A percentile compares a stretch with the other conserved stretches of the same genome.
Evolutionary conservation across 495 filamentous ascomycete genomes (phyloP).

Genomic region (Penicillium canescens): DNA sequence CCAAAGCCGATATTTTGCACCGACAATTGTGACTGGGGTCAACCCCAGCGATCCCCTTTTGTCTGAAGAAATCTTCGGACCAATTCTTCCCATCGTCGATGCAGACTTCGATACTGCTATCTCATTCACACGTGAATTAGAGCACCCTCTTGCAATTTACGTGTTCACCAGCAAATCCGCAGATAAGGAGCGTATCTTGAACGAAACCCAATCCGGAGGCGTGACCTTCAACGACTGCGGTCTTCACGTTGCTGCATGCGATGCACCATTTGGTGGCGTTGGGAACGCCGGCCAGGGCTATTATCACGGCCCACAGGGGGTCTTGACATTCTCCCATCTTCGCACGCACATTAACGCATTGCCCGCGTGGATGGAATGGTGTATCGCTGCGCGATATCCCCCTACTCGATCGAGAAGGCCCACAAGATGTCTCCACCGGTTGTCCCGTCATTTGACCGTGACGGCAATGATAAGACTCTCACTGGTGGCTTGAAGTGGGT

Average conservation of each 20-base stretch:
- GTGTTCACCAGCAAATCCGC: constrained; percentile 66
- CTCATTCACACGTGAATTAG: constrained; percentile 61
- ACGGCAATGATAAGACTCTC: constrained; percentile 42
- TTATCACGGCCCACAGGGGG: constrained; percentile 75
- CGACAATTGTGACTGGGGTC: constrained; percentile 73
- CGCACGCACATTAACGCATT: constrained; percentile 50
- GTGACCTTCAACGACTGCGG: constrained; percentile 75
- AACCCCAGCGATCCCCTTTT: constrained; percentile 68
- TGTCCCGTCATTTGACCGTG: constrained; percentile 75
- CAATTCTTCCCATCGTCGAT: constrained; percentile 72
- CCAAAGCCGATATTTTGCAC: constrained; percentile 68
- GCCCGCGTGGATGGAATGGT: constrained; percentile 49
- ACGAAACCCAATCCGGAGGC: constrained; percentile 66
- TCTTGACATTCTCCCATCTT: constrained; percentile 74
- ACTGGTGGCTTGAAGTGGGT: constrained; percentile 11
- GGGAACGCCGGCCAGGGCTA: constrained; percentile 73
- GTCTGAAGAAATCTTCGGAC: constrained; percentile 79
- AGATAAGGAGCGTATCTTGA: constrained; percentile 64
- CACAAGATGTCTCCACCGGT: constrained; percentile 50
- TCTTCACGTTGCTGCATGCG: constrained; percentile 63
- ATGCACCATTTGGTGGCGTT: constrained; percentile 79
- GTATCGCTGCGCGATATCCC: constrained; percentile 70
- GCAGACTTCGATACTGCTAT: constrained; percentile 73
- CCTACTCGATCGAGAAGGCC: constrained; percentile 56
- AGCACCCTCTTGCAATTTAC: constrained; percentile 68